These are phyloP conservation scores for Hymenoscyphus repandus DNA, from an alignment of 2,329 filamentous ascomycete species.

Conservation along the genomic window DNA sequence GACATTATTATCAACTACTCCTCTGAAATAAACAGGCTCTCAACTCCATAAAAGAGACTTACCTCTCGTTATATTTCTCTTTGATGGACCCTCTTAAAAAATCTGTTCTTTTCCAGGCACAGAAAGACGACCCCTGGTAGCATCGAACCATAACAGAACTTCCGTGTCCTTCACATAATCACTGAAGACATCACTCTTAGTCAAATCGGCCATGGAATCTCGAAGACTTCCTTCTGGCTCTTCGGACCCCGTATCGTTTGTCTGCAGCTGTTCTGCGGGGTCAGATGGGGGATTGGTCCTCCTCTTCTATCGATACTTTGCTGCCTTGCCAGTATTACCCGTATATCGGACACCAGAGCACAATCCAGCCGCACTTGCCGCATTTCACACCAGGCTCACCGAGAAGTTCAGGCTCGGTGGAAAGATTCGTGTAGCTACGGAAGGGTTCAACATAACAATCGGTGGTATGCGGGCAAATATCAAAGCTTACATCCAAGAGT, in stretches of 20 bases:
- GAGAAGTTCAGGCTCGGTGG: slow-evolving; percentile 20
- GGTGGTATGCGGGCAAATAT: slow-evolving; percentile 23
- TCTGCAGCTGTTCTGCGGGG: slow-evolving; percentile 26
- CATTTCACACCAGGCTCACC: slow-evolving; percentile 23
- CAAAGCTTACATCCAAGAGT: slow-evolving; percentile 24
- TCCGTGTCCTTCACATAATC: neutral
- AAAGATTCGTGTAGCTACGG: slow-evolving; percentile 28
- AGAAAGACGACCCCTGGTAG: too few relatives aligned
- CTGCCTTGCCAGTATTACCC: slow-evolving; percentile 22
- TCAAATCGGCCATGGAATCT: slow-evolving; percentile 1
- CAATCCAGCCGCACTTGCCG: slow-evolving; percentile 14
- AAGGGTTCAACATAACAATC: slow-evolving; percentile 32
- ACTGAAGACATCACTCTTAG: neutral
- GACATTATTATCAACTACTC: too few relatives aligned
- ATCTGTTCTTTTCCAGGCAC: neutral
- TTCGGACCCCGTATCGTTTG: slow-evolving; percentile 30
- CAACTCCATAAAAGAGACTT: too few relatives aligned
- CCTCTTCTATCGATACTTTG: slow-evolving; percentile 32
- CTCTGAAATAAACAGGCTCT: too few relatives aligned
- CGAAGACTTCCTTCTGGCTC: slow-evolving; percentile 17
- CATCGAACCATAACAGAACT: too few relatives aligned
- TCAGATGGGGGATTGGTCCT: slow-evolving; percentile 23
- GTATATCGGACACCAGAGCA: slow-evolving; percentile 2
- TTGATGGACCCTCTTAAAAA: neutral
- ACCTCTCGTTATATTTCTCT: too few relatives aligned